These are phyloP conservation scores for Creolimax fragrantissima DNA, from an alignment of 78 protist species.

Conservation along the genomic window DNA sequence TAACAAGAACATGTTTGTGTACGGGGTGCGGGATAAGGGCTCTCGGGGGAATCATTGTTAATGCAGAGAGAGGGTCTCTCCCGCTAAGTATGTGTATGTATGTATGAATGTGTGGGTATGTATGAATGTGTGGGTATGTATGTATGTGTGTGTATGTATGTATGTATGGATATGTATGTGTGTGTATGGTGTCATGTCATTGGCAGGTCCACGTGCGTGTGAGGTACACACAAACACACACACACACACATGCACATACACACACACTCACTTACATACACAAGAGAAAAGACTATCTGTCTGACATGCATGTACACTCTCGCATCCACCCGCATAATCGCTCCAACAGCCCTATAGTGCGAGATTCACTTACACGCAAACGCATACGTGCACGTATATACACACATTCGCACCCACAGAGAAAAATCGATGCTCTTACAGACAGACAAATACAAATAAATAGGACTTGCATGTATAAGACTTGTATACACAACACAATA, in stretches of 20 bases:
- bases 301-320: no score
- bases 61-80: neutral
- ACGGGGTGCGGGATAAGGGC: neutral
- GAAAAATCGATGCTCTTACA: neutral
- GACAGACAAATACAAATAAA: neutral
- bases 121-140: constrained; percentile 1
- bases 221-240: no score
- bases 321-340: no score
- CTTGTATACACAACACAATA: no score
- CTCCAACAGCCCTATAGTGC: no score
- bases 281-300: no score
- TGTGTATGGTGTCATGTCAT: neutral
- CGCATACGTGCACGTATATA: neutral
- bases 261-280: neutral
- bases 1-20: neutral
- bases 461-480: no score
- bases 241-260: neutral
- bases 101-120: constrained; percentile 3
- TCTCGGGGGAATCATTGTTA: neutral
- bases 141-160: constrained; percentile 14
- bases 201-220: no score
- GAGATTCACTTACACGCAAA: neutral
- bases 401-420: neutral
- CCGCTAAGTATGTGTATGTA: neutral
- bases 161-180: neutral